A percentile compares a stretch with the other conserved stretches of the same genome.
These are phyloP conservation scores for Phaeosphaeria sp. DNA, from an alignment of 2,329 filamentous ascomycete species.

Conservation along the genomic window DNA sequence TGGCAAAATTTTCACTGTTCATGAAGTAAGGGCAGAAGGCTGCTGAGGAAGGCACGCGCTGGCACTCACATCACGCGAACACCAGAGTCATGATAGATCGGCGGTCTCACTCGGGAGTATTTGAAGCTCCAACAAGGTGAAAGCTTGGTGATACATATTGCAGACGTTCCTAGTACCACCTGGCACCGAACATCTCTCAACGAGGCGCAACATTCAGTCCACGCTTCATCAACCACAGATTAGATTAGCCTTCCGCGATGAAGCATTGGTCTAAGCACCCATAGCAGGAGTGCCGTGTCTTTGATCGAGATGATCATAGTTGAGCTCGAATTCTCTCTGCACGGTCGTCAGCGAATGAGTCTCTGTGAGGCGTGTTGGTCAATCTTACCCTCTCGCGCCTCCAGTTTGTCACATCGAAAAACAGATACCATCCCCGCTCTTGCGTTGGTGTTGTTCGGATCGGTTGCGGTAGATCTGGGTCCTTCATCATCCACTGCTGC, in stretches of 20 bases:
- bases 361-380: not conserved
- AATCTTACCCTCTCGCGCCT: constrained; percentile 55
- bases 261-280: constrained; percentile 21
- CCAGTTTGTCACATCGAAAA: constrained; percentile 62
- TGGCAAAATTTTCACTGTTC: not conserved
- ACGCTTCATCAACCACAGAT: not conserved
- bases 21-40: not conserved
- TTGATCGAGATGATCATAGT: constrained; percentile 59
- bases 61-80: not conserved
- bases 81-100: not conserved
- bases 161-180: not conserved
- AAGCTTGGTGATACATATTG: not conserved
- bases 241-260: not conserved
- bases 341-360: constrained; percentile 19
- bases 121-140: not conserved
- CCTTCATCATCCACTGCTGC: constrained; percentile 63
- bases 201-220: not conserved
- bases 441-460: constrained; percentile 54
- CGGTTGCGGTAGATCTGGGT: constrained; percentile 52
- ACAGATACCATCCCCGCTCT: constrained; percentile 61
- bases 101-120: not conserved
- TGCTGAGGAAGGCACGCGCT: not conserved
- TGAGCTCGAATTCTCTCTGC: constrained; percentile 59
- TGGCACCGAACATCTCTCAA: not conserved
- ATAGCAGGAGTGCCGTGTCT: constrained; percentile 47